Base-by-base conservation (phyloP, 1,284 basidiomycete species). In the Peniophora sp. region DNA sequence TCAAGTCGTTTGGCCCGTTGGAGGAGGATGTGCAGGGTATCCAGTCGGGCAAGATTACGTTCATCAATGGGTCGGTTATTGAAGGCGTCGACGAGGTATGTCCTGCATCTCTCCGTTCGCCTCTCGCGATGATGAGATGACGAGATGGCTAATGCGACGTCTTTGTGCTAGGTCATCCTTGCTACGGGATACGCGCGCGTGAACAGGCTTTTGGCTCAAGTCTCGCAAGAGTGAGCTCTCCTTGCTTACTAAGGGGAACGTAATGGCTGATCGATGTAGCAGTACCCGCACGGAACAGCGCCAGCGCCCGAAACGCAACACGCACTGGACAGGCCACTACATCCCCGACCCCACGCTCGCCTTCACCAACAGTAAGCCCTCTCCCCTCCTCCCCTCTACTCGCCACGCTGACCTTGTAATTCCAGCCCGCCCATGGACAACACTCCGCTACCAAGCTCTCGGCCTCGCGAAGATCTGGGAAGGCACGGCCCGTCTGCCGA, bases 11-110 rank as follows among this genome's bases (percentile, higher is more conserved):
- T 10, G 55, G 58, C 47, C 54, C 12, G 17, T 52, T n/a, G 52
- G 53, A 37, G 36, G 52, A 18, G 47, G 27, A 12, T 12, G 27
- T 32, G 12, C 9, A 49, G 14, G 51, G 51, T 3, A 52, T 52
- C 32, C 41, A 45, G 18, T 27, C 32, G 18, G 57, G 57, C 17
- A 46, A 47, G 8, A 47, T 63, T 15, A 58, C 57, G 3, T 60
- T 59, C 34, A 58, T 55, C 1, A 60, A 58, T 23, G 57, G 61
- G 55, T 44, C 17, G 10, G 56, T 52, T 3, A 53, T 61, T 14
- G 57, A 58, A 18, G 62, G 58, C 58, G 36, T 62, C 37, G 37
- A 41, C 18, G 37, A 41, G 37, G 37, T 41, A 41, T n/a, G 18
- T 41, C 37, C 5, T 5, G 5, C 27, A 17, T 15, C 15, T 15